A percentile compares a stretch with the other conserved stretches of the same genome.
Conservation (phyloP, 768 basidiomycete genomes). For the Hericium coralloides region DNA sequence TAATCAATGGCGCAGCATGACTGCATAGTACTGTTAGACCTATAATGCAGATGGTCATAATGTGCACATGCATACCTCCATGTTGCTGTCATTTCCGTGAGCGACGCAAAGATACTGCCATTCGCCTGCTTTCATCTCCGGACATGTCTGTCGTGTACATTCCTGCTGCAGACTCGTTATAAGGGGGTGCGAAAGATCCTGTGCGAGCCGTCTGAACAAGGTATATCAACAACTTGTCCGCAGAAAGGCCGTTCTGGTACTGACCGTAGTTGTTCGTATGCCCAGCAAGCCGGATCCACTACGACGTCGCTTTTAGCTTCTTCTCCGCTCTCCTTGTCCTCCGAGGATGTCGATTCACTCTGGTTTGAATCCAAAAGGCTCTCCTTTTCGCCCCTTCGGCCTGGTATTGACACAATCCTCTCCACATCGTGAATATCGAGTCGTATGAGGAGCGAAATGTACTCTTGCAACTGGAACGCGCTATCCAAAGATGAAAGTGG, state of each 20-base stretch:
- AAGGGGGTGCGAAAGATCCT: constrained; percentile 79
- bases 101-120: constrained; percentile 97
- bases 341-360: constrained; percentile 12
- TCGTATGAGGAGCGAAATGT: constrained; percentile 81
- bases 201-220: constrained; percentile 63
- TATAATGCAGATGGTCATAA: neutral
- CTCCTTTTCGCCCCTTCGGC: constrained; percentile 15
- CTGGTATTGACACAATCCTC: constrained; percentile 67
- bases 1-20: constrained; percentile 99
- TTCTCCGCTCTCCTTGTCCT: constrained; percentile 24
- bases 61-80: constrained; percentile 51
- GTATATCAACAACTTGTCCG: neutral
- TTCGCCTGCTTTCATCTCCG: constrained; percentile 98
- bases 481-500: constrained; percentile 72
- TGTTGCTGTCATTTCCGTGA: constrained; percentile 79
- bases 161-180: constrained; percentile 81
- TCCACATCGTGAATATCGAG: constrained; percentile 85
- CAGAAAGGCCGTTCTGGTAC: constrained; percentile 6
- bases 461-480: constrained; percentile 92
- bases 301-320: constrained; percentile 37
- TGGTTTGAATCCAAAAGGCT: constrained; percentile 1
- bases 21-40: constrained; percentile 24
- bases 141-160: constrained; percentile 80
- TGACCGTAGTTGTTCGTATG: constrained; percentile 59
- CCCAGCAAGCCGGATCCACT: constrained; percentile 82